These are phyloP conservation scores for Trichoderma sp. DNA, from an alignment of 2,329 filamentous ascomycete genomes.

Conservation along the genomic window DNA sequence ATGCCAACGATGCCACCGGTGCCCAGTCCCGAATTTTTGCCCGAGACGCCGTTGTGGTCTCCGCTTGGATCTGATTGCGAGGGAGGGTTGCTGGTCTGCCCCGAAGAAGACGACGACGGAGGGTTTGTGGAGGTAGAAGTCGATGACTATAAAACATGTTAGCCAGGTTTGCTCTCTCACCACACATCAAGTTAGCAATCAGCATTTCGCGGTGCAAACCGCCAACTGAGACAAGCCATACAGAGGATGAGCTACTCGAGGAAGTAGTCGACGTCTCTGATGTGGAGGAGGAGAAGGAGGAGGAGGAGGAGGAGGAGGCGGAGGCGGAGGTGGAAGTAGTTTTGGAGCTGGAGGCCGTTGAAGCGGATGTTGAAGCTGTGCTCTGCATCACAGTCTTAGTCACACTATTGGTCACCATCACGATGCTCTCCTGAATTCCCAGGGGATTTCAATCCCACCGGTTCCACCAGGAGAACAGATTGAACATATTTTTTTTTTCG, in stretches of 20 bases:
- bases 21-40: constrained; percentile 33
- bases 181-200: neutral
- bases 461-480: constrained; percentile 21
- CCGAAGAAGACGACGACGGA: constrained; percentile 19
- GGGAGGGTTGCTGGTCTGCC: constrained; percentile 51
- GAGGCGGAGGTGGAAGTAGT: constrained; percentile 27
- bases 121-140: neutral
- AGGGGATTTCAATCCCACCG: constrained; percentile 29
- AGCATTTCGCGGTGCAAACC: neutral
- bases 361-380: constrained; percentile 28
- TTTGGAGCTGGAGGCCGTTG: constrained; percentile 23
- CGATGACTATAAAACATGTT: neutral
- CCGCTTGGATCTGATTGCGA: constrained; percentile 30
- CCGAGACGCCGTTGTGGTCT: constrained; percentile 18
- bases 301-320: constrained; percentile 22
- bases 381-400: constrained; percentile 36
- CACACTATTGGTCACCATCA: constrained; percentile 31
- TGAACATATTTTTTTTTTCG: neutral
- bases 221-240: constrained; percentile 34
- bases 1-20: constrained; percentile 52
- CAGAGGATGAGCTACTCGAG: constrained; percentile 35
- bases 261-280: constrained; percentile 21
- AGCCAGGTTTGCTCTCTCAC: neutral
- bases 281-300: constrained; percentile 19
- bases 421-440: constrained; percentile 28